phyloP scores from a whole-genome alignment of 352 stramenopile genomes.

The Phytophthora constricta region DNA sequence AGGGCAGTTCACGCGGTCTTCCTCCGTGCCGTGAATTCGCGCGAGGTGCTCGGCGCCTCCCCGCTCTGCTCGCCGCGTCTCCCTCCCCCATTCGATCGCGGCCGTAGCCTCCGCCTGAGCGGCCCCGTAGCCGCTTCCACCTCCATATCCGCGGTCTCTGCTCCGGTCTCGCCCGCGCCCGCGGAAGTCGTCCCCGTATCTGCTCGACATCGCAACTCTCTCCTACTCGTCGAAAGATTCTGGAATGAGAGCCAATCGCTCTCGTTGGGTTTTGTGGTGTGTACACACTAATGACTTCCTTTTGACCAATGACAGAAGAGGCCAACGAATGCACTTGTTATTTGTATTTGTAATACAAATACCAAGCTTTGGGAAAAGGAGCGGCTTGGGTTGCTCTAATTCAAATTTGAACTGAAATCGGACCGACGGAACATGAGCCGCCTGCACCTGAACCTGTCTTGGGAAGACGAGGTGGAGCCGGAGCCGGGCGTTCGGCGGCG shows the following conservation, averaged over 20 bases:
- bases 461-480: conserved; percentile 40
- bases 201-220: conserved; percentile 55
- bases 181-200: conserved; percentile 77
- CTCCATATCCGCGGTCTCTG: conserved; percentile 62
- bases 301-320: not conserved
- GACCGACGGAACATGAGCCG: conserved; percentile 26
- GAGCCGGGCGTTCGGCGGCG: conserved; percentile 17
- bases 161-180: conserved; percentile 75
- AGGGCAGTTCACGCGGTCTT: conserved; percentile 98
- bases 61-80: conserved; percentile 72
- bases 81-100: conserved; percentile 60
- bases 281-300: not conserved
- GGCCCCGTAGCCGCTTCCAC: conserved; percentile 49
- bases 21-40: conserved; percentile 98
- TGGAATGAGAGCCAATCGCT: conserved; percentile 45
- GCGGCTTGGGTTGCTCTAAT: conserved; percentile 18
- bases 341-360: no score
- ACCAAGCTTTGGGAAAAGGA: not conserved
- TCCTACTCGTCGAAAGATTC: conserved; percentile 37
- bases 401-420: conserved; percentile 38
- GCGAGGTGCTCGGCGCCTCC: conserved; percentile 95
- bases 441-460: conserved; percentile 38
- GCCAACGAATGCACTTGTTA: no score
- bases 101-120: conserved; percentile 52
- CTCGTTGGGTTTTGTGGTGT: no score